Evolutionary conservation across 2,329 filamentous ascomycete genomes (phyloP).

Genomic region (Scedosporium minutisporum): DNA sequence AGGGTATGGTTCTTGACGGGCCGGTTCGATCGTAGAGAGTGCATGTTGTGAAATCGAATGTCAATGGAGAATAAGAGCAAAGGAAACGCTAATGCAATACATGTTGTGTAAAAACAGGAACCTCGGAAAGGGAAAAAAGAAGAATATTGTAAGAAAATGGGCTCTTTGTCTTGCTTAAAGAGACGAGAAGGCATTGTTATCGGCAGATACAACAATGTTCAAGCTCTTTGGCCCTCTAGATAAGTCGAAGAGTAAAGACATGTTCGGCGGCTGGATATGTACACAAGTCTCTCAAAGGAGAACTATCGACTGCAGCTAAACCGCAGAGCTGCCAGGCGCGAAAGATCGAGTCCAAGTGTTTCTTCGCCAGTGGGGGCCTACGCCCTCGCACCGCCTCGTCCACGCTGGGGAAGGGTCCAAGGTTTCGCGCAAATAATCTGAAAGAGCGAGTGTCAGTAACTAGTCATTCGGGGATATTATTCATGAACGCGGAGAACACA

Average conservation of each 20-base stretch:
- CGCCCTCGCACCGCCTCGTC: constrained; percentile 17
- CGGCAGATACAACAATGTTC: constrained; percentile 5
- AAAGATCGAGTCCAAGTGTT: background rate
- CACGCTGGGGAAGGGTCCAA: constrained; percentile 57
- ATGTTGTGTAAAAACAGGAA: no score
- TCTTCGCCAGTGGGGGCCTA: constrained; percentile 10
- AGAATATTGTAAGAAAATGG: background rate
- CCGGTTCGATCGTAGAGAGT: no score
- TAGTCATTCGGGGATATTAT: background rate
- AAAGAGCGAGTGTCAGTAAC: background rate
- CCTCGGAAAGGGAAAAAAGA: background rate
- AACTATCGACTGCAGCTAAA: background rate
- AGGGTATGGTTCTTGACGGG: no score
- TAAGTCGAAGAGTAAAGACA: constrained; percentile 5
- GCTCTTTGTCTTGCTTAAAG: background rate
- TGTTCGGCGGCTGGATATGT: constrained; percentile 2
- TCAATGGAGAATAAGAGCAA: no score
- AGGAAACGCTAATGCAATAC: no score
- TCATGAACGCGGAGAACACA: constrained; percentile 21
- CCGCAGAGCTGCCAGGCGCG: background rate
- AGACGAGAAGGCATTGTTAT: background rate
- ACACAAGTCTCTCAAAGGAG: background rate
- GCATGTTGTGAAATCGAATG: no score
- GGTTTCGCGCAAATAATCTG: constrained; percentile 60
- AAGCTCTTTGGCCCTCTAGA: background rate